phyloP scores from a whole-genome alignment of 371 early-diverging fungal genomes.

The Mortierella sp. region DNA sequence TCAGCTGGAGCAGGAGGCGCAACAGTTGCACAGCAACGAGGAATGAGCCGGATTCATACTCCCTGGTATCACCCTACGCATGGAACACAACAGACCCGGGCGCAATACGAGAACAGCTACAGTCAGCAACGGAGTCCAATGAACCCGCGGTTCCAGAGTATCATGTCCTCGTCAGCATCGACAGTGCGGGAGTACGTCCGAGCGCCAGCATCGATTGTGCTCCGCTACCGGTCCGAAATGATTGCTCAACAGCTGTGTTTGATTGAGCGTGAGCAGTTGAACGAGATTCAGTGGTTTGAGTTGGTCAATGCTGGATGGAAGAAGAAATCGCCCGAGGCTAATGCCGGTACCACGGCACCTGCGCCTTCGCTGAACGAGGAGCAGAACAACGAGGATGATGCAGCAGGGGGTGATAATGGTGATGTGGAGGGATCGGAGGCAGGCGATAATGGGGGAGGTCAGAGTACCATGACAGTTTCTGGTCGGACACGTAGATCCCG shows the following conservation, averaged over 20 bases:
- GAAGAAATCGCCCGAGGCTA: conserved; percentile 37
- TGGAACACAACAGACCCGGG: background rate
- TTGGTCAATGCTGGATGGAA: conserved; percentile 74
- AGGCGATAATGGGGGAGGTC: background rate
- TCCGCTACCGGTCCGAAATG: conserved; percentile 66
- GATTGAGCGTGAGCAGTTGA: conserved; percentile 68
- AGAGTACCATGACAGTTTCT: background rate
- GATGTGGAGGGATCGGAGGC: conserved; percentile 11
- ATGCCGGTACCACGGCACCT: background rate
- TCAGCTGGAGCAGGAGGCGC: background rate
- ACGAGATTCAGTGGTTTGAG: conserved; percentile 73
- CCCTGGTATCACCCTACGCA: conserved; percentile 14
- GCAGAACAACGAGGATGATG: background rate
- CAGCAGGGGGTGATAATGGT: conserved; percentile 2
- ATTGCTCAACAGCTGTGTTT: conserved; percentile 75
- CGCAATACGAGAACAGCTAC: conserved; percentile 25
- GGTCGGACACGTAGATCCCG: background rate
- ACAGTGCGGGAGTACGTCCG: conserved; percentile 16
- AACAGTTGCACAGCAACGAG: background rate
- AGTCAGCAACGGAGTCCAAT: conserved; percentile 44
- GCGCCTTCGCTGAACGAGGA: background rate
- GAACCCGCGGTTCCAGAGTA: conserved; percentile 44
- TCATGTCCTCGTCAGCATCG: conserved; percentile 17
- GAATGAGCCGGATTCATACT: background rate
- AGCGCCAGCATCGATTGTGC: conserved; percentile 59